Evolutionary conservation across 1,139 yeast genomes (phyloP), one percentile per base, ranked within the genome.

Genomic region (Arxiozyma bovina): DNA sequence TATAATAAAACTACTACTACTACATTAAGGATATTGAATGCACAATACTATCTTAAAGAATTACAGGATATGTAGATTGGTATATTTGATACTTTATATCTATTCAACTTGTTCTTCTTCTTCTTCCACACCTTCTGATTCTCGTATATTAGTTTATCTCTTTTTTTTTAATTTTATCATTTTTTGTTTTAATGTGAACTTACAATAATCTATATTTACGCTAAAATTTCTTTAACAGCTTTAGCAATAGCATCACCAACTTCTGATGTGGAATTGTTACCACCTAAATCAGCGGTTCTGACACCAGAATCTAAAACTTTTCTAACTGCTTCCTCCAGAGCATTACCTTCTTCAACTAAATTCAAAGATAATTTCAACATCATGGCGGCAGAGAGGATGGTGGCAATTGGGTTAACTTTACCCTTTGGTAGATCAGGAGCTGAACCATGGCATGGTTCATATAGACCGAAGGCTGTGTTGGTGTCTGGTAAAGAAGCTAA

Each of bases 381-480:
- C 95, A 93, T 87, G 42, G 98, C 98, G 12, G 87, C 96, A 20
- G 97, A 90, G 66, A 93, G 79, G 64, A 93, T 91, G 38, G 97
- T 88, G 51, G 97, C 99, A 55, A 91, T 74, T 53, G 99, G 99
- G 73, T 93, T 93, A 55, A 90, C 99, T 75, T 87, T 86, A 70
- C 89, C 88, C 57, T 75, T 77, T 53, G 85, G 85, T 68, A 93
- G 80, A 72, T 93, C 99, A 48, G 99, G 99, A 30, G 99, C 99
- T 47, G 96, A 86, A 50, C 99, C 99, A 71, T 93, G 99, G 70
- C 98, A 91, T 61, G 99, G 99, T 74, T 93, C 99, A 71, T 93
- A 93, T 60, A 93, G 78, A 58, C 99, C 99, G 69, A 93, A 90
- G 0, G 98, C 98, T 51, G 80, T 76, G 77, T 91, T 91, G 50